Conservation (phyloP, 768 basidiomycete genomes). For the Calocybe indica region DNA sequence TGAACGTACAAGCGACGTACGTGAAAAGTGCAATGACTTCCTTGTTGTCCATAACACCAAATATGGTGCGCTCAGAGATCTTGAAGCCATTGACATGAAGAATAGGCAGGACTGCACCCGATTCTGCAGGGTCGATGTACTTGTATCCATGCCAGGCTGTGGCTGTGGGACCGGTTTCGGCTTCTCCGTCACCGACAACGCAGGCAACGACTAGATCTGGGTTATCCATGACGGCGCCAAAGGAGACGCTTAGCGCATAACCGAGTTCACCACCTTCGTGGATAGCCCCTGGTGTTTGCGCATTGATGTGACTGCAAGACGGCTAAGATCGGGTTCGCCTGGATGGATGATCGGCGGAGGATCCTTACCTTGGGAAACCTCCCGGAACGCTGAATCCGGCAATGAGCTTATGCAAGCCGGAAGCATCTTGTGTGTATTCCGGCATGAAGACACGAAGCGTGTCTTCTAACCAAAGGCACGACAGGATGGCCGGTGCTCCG, state of each 20-base stretch:
- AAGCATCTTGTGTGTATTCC: constrained; percentile 46
- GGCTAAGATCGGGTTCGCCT: not conserved
- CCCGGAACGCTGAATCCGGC: constrained; percentile 75
- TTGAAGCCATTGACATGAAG: constrained; percentile 87
- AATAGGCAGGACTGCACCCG: constrained; percentile 88
- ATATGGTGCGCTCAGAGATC: constrained; percentile 87
- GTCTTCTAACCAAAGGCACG: constrained; percentile 83
- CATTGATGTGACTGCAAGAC: constrained; percentile 59
- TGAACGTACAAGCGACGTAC: constrained; percentile 25
- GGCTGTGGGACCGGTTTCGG: constrained; percentile 76
- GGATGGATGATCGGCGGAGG: not conserved
- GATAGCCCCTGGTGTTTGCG: constrained; percentile 83
- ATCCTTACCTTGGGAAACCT: constrained; percentile 69
- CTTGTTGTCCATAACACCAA: constrained; percentile 86
- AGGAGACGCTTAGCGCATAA: constrained; percentile 81
- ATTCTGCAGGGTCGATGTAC: constrained; percentile 86
- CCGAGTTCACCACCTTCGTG: constrained; percentile 92
- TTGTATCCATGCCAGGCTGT: constrained; percentile 84
- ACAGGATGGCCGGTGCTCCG: constrained; percentile 83
- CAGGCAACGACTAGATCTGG: constrained; percentile 78
- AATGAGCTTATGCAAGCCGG: constrained; percentile 64
- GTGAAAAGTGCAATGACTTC: constrained; percentile 73
- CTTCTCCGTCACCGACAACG: constrained; percentile 86
- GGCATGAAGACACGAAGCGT: constrained; percentile 56
- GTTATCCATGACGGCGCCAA: constrained; percentile 89